Evolutionary conservation across 371 early-diverging fungal genomes (phyloP).

Genomic region (Umbelopsis sp.): DNA sequence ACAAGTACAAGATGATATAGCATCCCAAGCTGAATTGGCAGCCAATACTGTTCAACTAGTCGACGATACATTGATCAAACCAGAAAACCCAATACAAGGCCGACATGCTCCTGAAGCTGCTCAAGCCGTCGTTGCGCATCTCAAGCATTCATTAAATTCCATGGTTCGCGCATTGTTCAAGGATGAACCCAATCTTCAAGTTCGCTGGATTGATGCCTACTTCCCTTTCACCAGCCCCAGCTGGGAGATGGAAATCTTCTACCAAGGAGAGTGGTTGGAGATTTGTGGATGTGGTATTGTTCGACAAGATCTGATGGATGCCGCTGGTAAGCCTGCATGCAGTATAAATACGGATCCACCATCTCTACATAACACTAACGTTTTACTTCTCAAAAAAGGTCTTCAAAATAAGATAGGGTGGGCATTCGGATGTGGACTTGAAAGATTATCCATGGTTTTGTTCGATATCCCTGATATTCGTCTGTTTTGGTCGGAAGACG

Average conservation of each 20-base stretch:
- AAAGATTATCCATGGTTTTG: conserved; percentile 96
- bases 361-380: not conserved
- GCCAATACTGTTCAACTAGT: conserved; percentile 57
- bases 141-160: conserved; percentile 80
- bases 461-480: conserved; percentile 96
- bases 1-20: conserved; percentile 30
- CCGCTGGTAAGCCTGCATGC: conserved; percentile 53
- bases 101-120: conserved; percentile 58
- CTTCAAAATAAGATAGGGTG: conserved; percentile 84
- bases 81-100: conserved; percentile 61
- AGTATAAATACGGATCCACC: not conserved
- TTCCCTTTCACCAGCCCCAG: conserved; percentile 97
- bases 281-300: conserved; percentile 95
- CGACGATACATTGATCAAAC: conserved; percentile 59
- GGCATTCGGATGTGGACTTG: conserved; percentile 97
- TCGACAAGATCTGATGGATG: conserved; percentile 79
- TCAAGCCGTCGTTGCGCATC: conserved; percentile 62
- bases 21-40: conserved; percentile 22
- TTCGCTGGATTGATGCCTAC: conserved; percentile 95
- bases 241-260: conserved; percentile 95
- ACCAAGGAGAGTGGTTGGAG: conserved; percentile 95
- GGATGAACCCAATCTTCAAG: conserved; percentile 67
- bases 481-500: conserved; percentile 93
- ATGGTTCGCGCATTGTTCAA: conserved; percentile 77
- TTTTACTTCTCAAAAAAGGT: conserved; percentile 32